Conservation (phyloP, 768 basidiomycete genomes). For the Tulasnella sp. region DNA sequence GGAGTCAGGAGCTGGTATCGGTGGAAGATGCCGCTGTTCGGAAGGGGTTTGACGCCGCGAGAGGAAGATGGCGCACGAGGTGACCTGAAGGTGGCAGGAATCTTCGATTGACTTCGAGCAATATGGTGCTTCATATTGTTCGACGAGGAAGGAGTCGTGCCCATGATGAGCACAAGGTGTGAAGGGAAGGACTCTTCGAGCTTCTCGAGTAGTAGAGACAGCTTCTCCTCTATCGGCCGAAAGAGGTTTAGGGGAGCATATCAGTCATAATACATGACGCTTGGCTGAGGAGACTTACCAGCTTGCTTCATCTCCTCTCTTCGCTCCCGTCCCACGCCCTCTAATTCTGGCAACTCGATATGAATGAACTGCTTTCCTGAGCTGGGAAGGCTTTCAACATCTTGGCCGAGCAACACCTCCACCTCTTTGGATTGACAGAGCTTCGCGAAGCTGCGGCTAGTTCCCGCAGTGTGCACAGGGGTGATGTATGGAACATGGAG, state of each 20-base stretch:
- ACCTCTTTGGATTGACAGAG: constrained; percentile 2
- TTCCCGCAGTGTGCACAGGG: neutral
- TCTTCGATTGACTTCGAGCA: neutral
- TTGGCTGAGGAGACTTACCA: neutral
- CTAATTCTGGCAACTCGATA: constrained; percentile 9
- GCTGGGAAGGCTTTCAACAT: neutral
- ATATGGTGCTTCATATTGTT: constrained; percentile 1
- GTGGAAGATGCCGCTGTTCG: constrained; percentile 16
- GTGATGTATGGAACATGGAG: constrained; percentile 16
- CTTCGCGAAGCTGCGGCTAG: neutral
- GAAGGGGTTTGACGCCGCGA: neutral
- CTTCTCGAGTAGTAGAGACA: constrained; percentile 8
- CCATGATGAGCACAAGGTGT: constrained; percentile 14
- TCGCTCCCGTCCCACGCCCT: neutral
- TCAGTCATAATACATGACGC: neutral
- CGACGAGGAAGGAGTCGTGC: constrained; percentile 7
- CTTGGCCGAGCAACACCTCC: constrained; percentile 1
- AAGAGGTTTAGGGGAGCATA: too few species aligned
- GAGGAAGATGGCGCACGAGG: neutral
- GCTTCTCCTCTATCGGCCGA: neutral
- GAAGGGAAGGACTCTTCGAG: constrained; percentile 13
- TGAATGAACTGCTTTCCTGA: constrained; percentile 11
- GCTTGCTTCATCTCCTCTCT: constrained; percentile 5
- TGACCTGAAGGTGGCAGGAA: neutral
- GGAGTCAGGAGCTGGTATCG: constrained; percentile 20